Conservation (phyloP, 1,139 yeast genomes). For the Meyerozyma smithsonii region DNA sequence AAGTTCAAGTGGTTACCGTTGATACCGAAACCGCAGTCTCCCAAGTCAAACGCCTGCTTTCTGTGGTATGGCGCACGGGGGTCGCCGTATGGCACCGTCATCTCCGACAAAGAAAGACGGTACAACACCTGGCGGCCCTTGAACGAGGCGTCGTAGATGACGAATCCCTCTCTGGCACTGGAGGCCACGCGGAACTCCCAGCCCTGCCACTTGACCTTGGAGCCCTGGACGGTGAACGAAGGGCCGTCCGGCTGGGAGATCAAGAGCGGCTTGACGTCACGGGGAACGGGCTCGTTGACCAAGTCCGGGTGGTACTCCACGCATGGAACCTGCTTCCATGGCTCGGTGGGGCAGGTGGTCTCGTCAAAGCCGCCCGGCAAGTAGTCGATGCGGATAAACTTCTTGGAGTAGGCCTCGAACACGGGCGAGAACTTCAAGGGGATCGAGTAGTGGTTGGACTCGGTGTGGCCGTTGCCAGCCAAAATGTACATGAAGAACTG, state of each 20-base stretch:
- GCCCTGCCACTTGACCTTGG: slow-evolving; percentile 78
- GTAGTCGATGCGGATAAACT: slow-evolving; percentile 73
- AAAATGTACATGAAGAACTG: slow-evolving; percentile 79
- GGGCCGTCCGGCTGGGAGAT: slow-evolving; percentile 85
- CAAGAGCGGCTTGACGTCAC: slow-evolving; percentile 73
- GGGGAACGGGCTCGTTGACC: slow-evolving; percentile 47
- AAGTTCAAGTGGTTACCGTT: slow-evolving; percentile 69
- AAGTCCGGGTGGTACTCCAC: slow-evolving; percentile 75
- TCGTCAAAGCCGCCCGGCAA: slow-evolving; percentile 72
- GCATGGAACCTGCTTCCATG: slow-evolving; percentile 56
- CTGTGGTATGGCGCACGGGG: slow-evolving; percentile 88
- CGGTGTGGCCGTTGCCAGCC: slow-evolving; percentile 63
- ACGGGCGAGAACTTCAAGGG: slow-evolving; percentile 84
- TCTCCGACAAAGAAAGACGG: slow-evolving; percentile 75
- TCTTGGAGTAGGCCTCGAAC: slow-evolving; percentile 60
- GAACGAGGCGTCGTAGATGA: slow-evolving; percentile 68
- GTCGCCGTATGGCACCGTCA: slow-evolving; percentile 92
- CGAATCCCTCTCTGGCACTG: slow-evolving; percentile 81
- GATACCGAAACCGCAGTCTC: slow-evolving; percentile 87
- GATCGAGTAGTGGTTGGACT: slow-evolving; percentile 79
- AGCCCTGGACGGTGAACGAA: slow-evolving; percentile 61
- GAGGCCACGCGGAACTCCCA: slow-evolving; percentile 81
- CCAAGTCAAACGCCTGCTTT: slow-evolving; percentile 89
- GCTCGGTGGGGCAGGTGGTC: slow-evolving; percentile 52
- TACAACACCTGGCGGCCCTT: slow-evolving; percentile 80